phyloP scores from a whole-genome alignment of 1,284 basidiomycete species.

The Ustilago shanxiensis region DNA sequence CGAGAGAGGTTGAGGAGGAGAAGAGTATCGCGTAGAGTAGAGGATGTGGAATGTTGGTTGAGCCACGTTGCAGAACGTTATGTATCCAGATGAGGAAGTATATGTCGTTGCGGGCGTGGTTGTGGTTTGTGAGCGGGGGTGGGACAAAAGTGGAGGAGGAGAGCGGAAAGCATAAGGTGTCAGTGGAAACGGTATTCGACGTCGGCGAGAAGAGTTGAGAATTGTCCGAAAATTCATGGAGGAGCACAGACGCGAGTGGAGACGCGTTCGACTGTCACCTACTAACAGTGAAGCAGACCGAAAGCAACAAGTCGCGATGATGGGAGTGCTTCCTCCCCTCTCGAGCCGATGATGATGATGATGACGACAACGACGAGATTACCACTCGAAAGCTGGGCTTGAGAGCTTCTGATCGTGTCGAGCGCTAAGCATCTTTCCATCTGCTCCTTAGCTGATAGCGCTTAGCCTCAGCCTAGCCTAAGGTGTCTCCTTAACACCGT shows the following conservation, averaged over 20 bases:
- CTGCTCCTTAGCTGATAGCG: not conserved
- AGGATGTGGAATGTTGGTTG: not conserved
- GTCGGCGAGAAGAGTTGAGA: constrained; percentile 26
- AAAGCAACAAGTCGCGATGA: constrained; percentile 26
- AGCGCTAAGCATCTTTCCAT: not conserved
- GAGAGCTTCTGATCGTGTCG: not conserved
- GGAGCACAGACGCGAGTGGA: constrained; percentile 17
- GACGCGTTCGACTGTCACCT: constrained; percentile 25
- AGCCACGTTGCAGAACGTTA: not conserved
- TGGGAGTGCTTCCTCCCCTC: constrained; percentile 7
- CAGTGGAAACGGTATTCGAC: constrained; percentile 9
- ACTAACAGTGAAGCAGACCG: not conserved
- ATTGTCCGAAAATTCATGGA: constrained; percentile 7
- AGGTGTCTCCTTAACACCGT: not conserved
- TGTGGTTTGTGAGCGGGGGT: not conserved
- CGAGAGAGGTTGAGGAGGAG: not conserved
- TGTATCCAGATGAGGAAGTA: not conserved
- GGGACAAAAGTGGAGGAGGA: constrained; percentile 2
- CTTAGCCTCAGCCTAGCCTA: not conserved
- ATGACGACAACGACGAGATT: constrained; percentile 25
- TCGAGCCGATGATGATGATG: constrained; percentile 29
- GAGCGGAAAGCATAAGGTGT: constrained; percentile 8
- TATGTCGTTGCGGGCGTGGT: not conserved
- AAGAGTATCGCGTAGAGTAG: not conserved
- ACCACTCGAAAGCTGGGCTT: not conserved